Evolutionary conservation across 2,329 filamentous ascomycete genomes (phyloP).

Genomic region (Incumbomyces delicatus): DNA sequence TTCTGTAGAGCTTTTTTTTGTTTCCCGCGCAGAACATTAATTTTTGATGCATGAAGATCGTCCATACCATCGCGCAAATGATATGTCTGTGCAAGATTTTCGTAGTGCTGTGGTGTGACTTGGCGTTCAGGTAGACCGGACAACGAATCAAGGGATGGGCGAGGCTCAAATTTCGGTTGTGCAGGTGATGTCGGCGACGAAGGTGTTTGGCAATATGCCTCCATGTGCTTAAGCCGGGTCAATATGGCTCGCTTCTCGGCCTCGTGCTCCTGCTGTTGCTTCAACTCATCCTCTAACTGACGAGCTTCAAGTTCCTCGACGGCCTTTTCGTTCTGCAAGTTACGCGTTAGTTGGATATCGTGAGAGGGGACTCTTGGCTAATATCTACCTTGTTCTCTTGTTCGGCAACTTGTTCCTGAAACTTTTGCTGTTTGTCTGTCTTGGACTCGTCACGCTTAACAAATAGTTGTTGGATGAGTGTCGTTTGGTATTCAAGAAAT

Average conservation of each 20-base stretch:
- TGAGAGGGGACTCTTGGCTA: neutral
- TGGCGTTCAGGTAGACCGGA: constrained; percentile 23
- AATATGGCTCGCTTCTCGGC: constrained; percentile 33
- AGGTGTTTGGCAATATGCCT: constrained; percentile 35
- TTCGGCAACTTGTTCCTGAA: constrained; percentile 26
- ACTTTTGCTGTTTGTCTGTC: constrained; percentile 22
- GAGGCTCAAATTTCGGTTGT: constrained; percentile 9
- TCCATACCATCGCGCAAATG: constrained; percentile 35
- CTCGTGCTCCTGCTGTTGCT: constrained; percentile 36
- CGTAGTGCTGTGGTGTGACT: constrained; percentile 33
- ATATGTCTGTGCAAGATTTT: constrained; percentile 36
- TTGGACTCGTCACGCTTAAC: constrained; percentile 17
- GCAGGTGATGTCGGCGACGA: constrained; percentile 28
- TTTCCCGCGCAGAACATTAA: constrained; percentile 38
- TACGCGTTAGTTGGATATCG: constrained; percentile 5
- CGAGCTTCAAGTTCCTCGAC: constrained; percentile 32
- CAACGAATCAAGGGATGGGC: constrained; percentile 16
- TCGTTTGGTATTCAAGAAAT: constrained; percentile 18
- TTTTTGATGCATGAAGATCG: constrained; percentile 33
- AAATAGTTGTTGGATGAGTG: constrained; percentile 12
- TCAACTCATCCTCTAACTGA: constrained; percentile 35
- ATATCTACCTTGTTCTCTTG: constrained; percentile 30
- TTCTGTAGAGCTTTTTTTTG: constrained; percentile 34
- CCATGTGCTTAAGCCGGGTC: constrained; percentile 39
- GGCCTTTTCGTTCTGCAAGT: constrained; percentile 27